A percentile compares a stretch with the other conserved stretches of the same genome.
Evolutionary conservation across 1,284 basidiomycete genomes (phyloP).

Genomic region (Coniophora puteana): DNA sequence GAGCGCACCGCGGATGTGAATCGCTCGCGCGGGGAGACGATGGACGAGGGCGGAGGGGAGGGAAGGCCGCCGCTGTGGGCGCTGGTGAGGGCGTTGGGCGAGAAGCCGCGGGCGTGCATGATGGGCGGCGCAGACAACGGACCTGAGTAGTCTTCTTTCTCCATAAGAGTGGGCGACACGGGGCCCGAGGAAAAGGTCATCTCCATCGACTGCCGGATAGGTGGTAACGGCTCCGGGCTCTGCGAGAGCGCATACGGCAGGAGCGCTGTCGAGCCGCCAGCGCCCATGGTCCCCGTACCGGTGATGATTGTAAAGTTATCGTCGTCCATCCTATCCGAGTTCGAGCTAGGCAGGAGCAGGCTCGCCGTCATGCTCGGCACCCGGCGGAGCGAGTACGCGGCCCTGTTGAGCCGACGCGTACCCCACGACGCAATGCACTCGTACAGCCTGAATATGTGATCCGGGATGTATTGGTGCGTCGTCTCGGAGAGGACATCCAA

Average conservation of each 20-base stretch:
- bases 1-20: constrained; percentile 33
- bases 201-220: constrained; percentile 5
- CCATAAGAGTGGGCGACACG: background rate
- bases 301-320: too few relatives aligned
- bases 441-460: too few relatives aligned
- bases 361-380: background rate
- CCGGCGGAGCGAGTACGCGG: background rate
- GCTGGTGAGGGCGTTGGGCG: background rate
- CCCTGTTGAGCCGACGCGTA: background rate
- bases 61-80: background rate
- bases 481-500: constrained; percentile 34
- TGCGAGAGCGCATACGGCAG: constrained; percentile 1
- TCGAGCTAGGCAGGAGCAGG: too few relatives aligned
- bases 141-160: too few relatives aligned
- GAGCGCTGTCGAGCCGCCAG: background rate
- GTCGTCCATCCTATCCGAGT: too few relatives aligned
- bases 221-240: constrained; percentile 3
- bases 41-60: background rate
- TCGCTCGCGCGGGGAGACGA: constrained; percentile 17
- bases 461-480: too few relatives aligned
- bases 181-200: background rate
- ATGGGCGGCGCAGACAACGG: too few relatives aligned
- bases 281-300: constrained; percentile 1
- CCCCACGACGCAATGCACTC: background rate
- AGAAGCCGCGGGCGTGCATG: too few relatives aligned